Base-by-base conservation (phyloP, 441 rosid genomes). In the Aleurites moluccanus region DNA sequence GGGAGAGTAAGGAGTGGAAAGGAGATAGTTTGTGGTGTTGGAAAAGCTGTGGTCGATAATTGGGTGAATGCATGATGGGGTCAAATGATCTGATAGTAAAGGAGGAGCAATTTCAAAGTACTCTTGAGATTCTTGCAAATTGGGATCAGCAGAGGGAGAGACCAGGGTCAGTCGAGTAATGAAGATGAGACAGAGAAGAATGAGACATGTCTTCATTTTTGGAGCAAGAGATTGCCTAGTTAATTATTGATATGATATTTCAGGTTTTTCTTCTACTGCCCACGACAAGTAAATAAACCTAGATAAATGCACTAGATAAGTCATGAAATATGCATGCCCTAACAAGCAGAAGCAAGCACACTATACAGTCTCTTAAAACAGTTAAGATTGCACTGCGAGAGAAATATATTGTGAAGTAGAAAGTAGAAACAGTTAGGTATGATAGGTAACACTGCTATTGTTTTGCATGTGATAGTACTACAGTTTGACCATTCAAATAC, bases 301-400 rank as follows among this genome's bases (percentile, higher is more conserved):
- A 25, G 2, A 60, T 27, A 27, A 11, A 25, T 55, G 60, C 28
- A 55, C 10, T n/a, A n/a, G 59, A 25, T 59, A 18, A 33, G 63
- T 60, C 64, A 60, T 60, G 38, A 60, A 27, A 27, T 27, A 27
- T 11, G 64, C 35, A 60, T 60, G 30, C 35, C 64, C 33, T 27
- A 11, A 13, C 64, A 25, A 13, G 64, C 16, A 27, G 63, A 20
- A 11, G 3, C 64, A 25, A 13, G 38, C 16, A 14, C 66, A 20
- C 84, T 91, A 10, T 9, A 23, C 23, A n/a, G 28, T 21, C 61
- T 56, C 28, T 56, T 21, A 59, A 25, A 11, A 27, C 63, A 59
- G 35, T 11, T 27, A 27, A 23, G 6, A 21, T 56, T 27, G 35
- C 27, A 59, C 35, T 27, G 0, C 13, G 18, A 59, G 63, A 59